Percentiles rank a stretch among this genome's conserved stretches.
Conservation (phyloP, 2,329 filamentous ascomycete species). For the Alternaria longipes region DNA sequence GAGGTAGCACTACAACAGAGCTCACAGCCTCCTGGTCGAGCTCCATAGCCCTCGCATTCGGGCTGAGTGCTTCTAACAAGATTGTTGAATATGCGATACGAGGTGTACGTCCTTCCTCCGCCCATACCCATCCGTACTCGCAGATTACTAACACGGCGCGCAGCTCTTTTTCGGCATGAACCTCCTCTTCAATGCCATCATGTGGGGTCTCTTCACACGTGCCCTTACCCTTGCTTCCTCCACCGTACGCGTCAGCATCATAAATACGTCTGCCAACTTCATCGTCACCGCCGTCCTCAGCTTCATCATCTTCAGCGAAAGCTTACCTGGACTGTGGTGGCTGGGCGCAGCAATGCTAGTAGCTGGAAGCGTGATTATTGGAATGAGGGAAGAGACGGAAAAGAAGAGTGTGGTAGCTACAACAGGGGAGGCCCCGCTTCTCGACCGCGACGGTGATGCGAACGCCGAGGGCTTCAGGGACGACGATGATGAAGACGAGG, state of each 20-base stretch:
- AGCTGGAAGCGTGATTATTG: slow-evolving; percentile 80
- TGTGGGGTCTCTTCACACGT: slow-evolving; percentile 85
- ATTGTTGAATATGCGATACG: slow-evolving; percentile 61
- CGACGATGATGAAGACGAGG: slow-evolving; percentile 26
- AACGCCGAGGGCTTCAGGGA: slow-evolving; percentile 49
- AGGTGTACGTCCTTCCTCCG: slow-evolving; percentile 54
- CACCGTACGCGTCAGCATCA: slow-evolving; percentile 80
- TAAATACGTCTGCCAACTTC: slow-evolving; percentile 86
- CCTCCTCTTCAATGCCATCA: slow-evolving; percentile 77
- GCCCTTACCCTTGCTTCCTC: slow-evolving; percentile 78
- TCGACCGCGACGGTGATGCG: slow-evolving; percentile 26
- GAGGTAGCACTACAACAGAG: slow-evolving; percentile 65
- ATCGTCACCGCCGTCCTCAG: slow-evolving; percentile 79
- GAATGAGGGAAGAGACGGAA: slow-evolving; percentile 68
- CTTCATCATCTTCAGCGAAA: slow-evolving; percentile 74
- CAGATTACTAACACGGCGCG: slow-evolving; percentile 1
- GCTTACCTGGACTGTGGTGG: slow-evolving; percentile 79
- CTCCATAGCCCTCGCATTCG: slow-evolving; percentile 59
- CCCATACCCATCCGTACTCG: slow-evolving; percentile 8
- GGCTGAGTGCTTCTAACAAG: slow-evolving; percentile 57
- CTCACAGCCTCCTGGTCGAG: slow-evolving; percentile 65
- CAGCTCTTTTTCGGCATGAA: slow-evolving; percentile 80
- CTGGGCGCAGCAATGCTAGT: slow-evolving; percentile 75
- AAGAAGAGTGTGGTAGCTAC: slow-evolving; percentile 42
- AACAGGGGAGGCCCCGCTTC: slow-evolving; percentile 32